A percentile compares a stretch with the other conserved stretches of the same genome.
phyloP scores from a whole-genome alignment of 164 flowering plant species.

The Vitis rupestris region DNA sequence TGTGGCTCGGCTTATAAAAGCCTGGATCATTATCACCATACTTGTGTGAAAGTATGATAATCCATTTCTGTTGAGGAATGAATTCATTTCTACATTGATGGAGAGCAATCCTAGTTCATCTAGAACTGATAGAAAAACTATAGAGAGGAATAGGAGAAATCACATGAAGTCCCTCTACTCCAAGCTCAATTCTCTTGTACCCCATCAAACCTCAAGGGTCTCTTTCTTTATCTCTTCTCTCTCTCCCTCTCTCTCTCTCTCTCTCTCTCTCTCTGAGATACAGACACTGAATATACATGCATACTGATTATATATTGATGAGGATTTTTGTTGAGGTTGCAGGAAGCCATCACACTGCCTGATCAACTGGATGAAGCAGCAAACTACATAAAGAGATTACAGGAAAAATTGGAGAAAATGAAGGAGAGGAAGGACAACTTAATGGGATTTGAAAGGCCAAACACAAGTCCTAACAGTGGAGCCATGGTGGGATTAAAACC shows the following conservation, averaged over 20 bases:
- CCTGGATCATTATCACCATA: background rate
- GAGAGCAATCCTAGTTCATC: constrained; percentile 27
- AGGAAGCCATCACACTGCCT: constrained; percentile 43
- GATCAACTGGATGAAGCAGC: constrained; percentile 65
- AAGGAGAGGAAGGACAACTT: constrained; percentile 45
- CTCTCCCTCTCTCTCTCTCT: background rate
- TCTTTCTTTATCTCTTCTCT: constrained; percentile 13
- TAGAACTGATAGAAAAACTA: constrained; percentile 50
- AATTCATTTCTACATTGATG: constrained; percentile 9
- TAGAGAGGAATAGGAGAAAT: constrained; percentile 68
- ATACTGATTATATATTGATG: background rate
- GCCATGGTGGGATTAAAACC: background rate
- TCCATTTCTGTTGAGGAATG: background rate
- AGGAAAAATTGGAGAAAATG: constrained; percentile 53
- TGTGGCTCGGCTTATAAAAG: background rate
- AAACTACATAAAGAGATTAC: constrained; percentile 51
- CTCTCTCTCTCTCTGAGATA: constrained; percentile 2
- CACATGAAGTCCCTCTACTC: constrained; percentile 63
- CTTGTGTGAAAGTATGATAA: background rate
- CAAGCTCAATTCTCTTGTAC: constrained; percentile 58
- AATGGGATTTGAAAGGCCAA: constrained; percentile 6
- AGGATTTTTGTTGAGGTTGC: constrained; percentile 5
- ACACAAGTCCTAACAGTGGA: background rate
- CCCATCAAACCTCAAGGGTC: constrained; percentile 32
- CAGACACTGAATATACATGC: background rate